A percentile compares a stretch with the other conserved stretches of the same genome.
These are phyloP conservation scores for Galerina sulciceps DNA, from an alignment of 768 basidiomycete species.

Conservation along the genomic window DNA sequence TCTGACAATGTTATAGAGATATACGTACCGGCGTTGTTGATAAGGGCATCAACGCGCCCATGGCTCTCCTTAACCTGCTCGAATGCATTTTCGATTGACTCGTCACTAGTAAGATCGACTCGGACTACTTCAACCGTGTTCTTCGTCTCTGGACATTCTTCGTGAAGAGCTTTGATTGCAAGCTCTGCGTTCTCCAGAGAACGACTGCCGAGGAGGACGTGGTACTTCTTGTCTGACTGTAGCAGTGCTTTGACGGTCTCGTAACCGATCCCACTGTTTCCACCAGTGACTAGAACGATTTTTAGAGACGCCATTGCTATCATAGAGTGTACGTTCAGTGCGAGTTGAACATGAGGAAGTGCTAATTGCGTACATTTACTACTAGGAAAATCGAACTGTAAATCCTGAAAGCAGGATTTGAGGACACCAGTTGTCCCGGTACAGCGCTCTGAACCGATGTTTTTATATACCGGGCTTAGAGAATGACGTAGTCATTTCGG, in stretches of 20 bases:
- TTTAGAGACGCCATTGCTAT: neutral
- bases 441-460: too few relatives aligned
- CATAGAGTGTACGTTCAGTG: neutral
- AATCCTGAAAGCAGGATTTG: too few relatives aligned
- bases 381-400: too few relatives aligned
- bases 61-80: neutral
- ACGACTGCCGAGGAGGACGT: conserved; percentile 1
- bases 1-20: neutral
- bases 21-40: neutral
- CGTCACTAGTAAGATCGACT: conserved; percentile 1
- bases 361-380: too few relatives aligned
- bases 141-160: neutral
- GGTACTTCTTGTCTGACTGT: neutral
- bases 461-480: too few relatives aligned
- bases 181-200: neutral
- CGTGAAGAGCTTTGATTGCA: neutral
- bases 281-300: neutral
- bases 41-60: neutral
- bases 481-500: too few relatives aligned
- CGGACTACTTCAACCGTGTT: neutral
- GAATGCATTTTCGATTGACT: conserved; percentile 2
- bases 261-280: neutral
- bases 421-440: too few relatives aligned
- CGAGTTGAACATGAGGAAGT: too few relatives aligned
- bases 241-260: neutral